Evolutionary conservation across 164 flowering plant species (phyloP).

Genomic region (Cinnamomum micranthum): DNA sequence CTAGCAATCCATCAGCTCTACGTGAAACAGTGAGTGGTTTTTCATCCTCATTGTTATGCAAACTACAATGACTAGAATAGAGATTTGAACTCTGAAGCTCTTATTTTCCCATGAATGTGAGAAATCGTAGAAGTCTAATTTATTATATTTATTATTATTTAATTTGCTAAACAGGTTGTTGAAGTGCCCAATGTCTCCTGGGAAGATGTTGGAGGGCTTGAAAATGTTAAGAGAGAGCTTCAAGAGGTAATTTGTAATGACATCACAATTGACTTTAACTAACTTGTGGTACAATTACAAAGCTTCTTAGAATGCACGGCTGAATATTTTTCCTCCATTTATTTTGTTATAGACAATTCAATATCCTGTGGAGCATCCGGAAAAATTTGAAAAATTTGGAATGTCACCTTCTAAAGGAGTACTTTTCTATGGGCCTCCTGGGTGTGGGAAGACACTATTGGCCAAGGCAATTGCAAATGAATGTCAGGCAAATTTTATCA

Average conservation of each 20-base stretch:
- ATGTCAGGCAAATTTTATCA: constrained; percentile 86
- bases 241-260: constrained; percentile 56
- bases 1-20: constrained; percentile 84
- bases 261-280: neutral
- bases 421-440: constrained; percentile 89
- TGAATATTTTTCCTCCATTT: neutral
- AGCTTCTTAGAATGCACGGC: neutral
- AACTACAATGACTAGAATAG: too few species aligned
- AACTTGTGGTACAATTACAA: neutral
- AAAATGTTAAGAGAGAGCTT: constrained; percentile 84
- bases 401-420: constrained; percentile 96
- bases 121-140: neutral
- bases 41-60: neutral
- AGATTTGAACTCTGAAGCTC: too few species aligned
- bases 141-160: neutral
- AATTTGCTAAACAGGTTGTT: constrained; percentile 52
- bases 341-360: constrained; percentile 57
- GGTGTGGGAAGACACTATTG: constrained; percentile 84
- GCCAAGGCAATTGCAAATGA: constrained; percentile 93
- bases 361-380: constrained; percentile 97
- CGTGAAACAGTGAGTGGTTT: constrained; percentile 34
- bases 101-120: neutral
- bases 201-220: constrained; percentile 88
- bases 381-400: constrained; percentile 87
- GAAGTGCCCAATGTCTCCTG: constrained; percentile 83